Conservation (phyloP, 2,329 filamentous ascomycete species). For the Fusarium euwallaceae region DNA sequence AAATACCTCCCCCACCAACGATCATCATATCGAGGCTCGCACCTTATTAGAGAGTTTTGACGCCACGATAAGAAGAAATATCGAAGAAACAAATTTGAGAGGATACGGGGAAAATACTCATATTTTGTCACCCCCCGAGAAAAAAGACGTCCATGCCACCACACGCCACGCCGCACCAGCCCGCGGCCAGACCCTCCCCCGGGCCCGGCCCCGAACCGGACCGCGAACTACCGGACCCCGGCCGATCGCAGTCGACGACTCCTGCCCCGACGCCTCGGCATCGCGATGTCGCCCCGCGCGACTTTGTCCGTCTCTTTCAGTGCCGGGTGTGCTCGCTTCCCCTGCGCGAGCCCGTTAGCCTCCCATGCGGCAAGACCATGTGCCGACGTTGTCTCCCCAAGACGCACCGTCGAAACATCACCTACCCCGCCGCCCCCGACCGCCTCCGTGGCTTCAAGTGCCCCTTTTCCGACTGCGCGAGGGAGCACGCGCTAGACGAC, state of each 20-base stretch:
- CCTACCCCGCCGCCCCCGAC: conserved; percentile 78
- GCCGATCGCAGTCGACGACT: conserved; percentile 17
- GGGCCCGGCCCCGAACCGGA: conserved; percentile 29
- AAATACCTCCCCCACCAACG: background rate
- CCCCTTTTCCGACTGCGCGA: conserved; percentile 74
- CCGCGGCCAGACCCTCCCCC: conserved; percentile 27
- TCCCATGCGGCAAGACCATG: conserved; percentile 85
- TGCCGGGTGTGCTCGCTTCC: conserved; percentile 80
- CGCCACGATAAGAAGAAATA: conserved; percentile 11
- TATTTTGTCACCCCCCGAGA: background rate
- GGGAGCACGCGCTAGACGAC: conserved; percentile 82
- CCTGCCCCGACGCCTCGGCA: conserved; percentile 13
- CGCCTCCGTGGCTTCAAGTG: conserved; percentile 81
- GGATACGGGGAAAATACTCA: conserved; percentile 8
- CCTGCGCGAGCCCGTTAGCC: conserved; percentile 75
- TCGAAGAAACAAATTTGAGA: conserved; percentile 14
- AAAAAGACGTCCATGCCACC: conserved; percentile 40
- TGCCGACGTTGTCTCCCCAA: conserved; percentile 82
- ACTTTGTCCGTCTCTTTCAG: conserved; percentile 77
- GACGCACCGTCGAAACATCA: conserved; percentile 76
- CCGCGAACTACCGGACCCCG: conserved; percentile 16
- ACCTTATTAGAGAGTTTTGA: conserved; percentile 44
- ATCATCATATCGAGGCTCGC: conserved; percentile 28
- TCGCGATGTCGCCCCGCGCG: conserved; percentile 43
- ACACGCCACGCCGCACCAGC: conserved; percentile 27